Evolutionary conservation across 1,284 basidiomycete genomes (phyloP).

Genomic region (Earliella scabrosa): DNA sequence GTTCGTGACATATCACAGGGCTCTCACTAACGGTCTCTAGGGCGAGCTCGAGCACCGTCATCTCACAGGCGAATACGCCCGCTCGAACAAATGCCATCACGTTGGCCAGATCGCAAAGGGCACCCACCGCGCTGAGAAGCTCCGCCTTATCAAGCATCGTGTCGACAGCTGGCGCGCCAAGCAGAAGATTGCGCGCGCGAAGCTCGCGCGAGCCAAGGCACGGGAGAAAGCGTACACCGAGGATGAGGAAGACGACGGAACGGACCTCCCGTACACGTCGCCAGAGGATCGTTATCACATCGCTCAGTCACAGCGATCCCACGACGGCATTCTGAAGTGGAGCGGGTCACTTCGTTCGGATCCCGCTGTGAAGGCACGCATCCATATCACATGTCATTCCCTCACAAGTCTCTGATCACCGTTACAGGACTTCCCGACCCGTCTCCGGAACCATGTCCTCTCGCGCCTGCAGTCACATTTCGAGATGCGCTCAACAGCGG

Average conservation of each 20-base stretch:
- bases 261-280: neutral
- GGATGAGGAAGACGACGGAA: neutral
- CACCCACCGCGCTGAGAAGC: neutral
- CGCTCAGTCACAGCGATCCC: neutral
- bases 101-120: neutral
- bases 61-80: slow-evolving; percentile 36
- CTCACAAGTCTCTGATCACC: neutral
- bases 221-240: too few species aligned
- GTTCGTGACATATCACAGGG: neutral
- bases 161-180: neutral
- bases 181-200: too few species aligned
- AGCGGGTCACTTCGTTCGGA: neutral
- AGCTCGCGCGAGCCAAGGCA: too few species aligned
- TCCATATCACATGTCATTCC: neutral
- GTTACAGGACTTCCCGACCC: neutral
- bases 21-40: slow-evolving; percentile 17
- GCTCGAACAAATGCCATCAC: slow-evolving; percentile 33
- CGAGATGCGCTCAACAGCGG: slow-evolving; percentile 14
- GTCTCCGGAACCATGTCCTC: neutral
- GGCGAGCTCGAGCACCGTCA: slow-evolving; percentile 37
- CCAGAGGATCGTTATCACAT: neutral
- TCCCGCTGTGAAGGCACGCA: neutral
- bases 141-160: neutral
- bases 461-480: neutral
- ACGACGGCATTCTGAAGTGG: neutral